Evolutionary conservation across 108 stramenopile species (phyloP).

Genomic region (Poteriospumella lacustris): DNA sequence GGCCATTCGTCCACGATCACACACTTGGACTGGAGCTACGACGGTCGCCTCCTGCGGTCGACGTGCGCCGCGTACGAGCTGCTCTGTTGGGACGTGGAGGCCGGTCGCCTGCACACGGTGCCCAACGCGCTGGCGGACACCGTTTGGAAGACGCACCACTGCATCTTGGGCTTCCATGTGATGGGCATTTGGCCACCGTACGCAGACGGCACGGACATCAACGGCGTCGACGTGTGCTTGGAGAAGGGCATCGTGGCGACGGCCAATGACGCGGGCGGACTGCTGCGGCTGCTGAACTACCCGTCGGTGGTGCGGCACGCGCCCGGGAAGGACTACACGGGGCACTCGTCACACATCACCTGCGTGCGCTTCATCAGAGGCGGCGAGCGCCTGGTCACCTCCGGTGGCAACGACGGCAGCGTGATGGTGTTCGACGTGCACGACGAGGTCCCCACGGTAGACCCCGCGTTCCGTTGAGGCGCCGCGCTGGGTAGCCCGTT

Average conservation of each 20-base stretch:
- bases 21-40: constrained; percentile 21
- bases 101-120: neutral
- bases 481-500: too few species aligned
- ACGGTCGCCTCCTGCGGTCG: constrained; percentile 3
- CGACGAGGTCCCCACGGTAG: too few species aligned
- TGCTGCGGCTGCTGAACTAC: neutral
- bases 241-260: constrained; percentile 11
- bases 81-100: neutral
- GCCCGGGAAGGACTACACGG: constrained; percentile 9
- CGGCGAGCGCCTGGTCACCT: constrained; percentile 1
- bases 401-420: constrained; percentile 36
- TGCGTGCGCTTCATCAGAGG: constrained; percentile 13
- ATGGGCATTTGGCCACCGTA: constrained; percentile 36
- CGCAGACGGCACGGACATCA: constrained; percentile 43
- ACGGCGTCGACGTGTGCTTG: neutral
- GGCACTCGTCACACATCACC: constrained; percentile 37
- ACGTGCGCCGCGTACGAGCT: constrained; percentile 17
- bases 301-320: constrained; percentile 31
- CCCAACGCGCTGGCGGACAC: neutral
- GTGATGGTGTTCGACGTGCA: constrained; percentile 22
- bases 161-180: constrained; percentile 37
- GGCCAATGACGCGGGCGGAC: neutral
- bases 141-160: constrained; percentile 1
- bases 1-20: constrained; percentile 24
- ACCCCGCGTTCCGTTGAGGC: too few species aligned